A percentile compares a stretch with the other conserved stretches of the same genome.
phyloP scores from a whole-genome alignment of 768 basidiomycete genomes.

The Coprinopsis strossmayeri region DNA sequence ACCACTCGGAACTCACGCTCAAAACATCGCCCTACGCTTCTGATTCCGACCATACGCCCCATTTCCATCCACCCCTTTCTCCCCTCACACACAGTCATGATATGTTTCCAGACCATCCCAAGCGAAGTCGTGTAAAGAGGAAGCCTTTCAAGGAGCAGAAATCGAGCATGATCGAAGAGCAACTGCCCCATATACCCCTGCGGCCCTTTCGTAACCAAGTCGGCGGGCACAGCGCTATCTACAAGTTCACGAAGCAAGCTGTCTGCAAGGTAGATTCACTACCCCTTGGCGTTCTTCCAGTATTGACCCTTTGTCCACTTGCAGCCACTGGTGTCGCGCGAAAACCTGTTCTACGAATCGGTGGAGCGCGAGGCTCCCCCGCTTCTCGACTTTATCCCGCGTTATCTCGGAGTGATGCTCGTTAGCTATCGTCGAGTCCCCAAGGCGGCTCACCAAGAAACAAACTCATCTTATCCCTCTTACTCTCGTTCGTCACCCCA shows the following conservation, averaged over 20 bases:
- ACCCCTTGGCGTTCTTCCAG: slow-evolving; percentile 12
- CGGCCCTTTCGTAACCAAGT: slow-evolving; percentile 97
- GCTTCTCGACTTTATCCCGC: slow-evolving; percentile 90
- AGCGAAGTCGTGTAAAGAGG: background rate
- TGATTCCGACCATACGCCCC: slow-evolving; percentile 1
- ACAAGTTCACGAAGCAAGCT: slow-evolving; percentile 95
- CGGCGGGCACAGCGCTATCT: slow-evolving; percentile 94
- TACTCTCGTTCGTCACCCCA: slow-evolving; percentile 20
- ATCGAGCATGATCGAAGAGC: slow-evolving; percentile 41
- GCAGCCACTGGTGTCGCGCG: slow-evolving; percentile 92
- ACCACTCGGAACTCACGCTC: background rate
- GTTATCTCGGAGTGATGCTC: slow-evolving; percentile 97
- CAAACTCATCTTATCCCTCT: slow-evolving; percentile 18
- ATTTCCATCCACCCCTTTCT: slow-evolving; percentile 5
- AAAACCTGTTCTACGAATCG: slow-evolving; percentile 97
- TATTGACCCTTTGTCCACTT: slow-evolving; percentile 18
- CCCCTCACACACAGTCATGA: slow-evolving; percentile 3
- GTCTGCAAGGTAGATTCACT: slow-evolving; percentile 85
- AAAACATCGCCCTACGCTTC: slow-evolving; percentile 7
- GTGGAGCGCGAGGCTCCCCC: slow-evolving; percentile 93
- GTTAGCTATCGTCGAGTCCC: slow-evolving; percentile 88
- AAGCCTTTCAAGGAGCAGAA: slow-evolving; percentile 24
- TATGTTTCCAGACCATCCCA: background rate
- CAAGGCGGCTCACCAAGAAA: slow-evolving; percentile 23
- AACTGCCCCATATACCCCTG: slow-evolving; percentile 83